phyloP scores from a whole-genome alignment of 371 early-diverging fungal species.

The Mucor indicus region DNA sequence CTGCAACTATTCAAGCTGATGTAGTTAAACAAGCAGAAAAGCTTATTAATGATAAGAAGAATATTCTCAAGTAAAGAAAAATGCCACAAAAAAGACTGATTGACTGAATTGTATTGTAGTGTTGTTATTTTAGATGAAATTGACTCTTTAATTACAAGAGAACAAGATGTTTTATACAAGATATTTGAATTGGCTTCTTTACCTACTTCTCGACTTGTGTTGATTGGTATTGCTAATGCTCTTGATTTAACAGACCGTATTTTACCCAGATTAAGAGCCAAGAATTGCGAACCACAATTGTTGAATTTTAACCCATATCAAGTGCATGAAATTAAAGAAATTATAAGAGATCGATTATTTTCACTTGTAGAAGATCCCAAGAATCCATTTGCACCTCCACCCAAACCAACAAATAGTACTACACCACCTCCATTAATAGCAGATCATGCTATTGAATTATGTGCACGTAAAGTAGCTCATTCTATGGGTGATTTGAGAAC shows the following conservation, averaged over 20 bases:
- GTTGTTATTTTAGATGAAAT: constrained; percentile 91
- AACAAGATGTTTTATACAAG: constrained; percentile 84
- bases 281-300: constrained; percentile 76
- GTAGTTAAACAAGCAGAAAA: constrained; percentile 34
- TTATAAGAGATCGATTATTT: constrained; percentile 78
- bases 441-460: constrained; percentile 84
- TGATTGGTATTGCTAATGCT: constrained; percentile 97
- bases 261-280: constrained; percentile 82
- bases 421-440: constrained; percentile 64
- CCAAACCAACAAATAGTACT: constrained; percentile 6
- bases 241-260: constrained; percentile 87
- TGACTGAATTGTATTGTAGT: constrained; percentile 33
- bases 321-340: constrained; percentile 74
- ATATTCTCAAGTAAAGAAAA: constrained; percentile 33
- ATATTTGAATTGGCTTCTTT: constrained; percentile 80
- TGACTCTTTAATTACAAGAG: constrained; percentile 77
- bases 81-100: too few species aligned
- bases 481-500: constrained; percentile 89
- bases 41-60: constrained; percentile 32
- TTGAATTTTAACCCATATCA: constrained; percentile 87
- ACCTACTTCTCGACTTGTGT: constrained; percentile 62
- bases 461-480: constrained; percentile 89
- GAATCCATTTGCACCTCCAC: constrained; percentile 11
- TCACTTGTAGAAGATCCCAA: constrained; percentile 29
- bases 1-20: constrained; percentile 18